These are phyloP conservation scores for Endocarpon pusillum DNA, from an alignment of 495 filamentous ascomycete species.

Conservation along the genomic window DNA sequence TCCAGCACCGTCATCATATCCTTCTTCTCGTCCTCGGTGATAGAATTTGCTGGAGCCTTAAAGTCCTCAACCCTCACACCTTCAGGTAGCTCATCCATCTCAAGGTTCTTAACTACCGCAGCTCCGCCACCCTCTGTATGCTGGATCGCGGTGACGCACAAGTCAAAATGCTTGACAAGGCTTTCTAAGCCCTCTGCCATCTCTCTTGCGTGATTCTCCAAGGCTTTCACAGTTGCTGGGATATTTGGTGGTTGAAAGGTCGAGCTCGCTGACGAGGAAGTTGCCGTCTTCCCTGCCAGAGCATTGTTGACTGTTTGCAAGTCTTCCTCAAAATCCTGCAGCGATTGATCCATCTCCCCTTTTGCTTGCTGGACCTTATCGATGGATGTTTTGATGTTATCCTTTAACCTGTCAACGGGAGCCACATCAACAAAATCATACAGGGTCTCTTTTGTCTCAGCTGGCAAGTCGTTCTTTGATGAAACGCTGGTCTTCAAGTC, in stretches of 20 bases:
- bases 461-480: no score
- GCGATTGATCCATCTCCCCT: conserved; percentile 5
- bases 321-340: conserved; percentile 33
- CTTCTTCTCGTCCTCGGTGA: conserved; percentile 55
- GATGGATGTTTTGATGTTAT: conserved; percentile 36
- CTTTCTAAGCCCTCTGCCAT: conserved; percentile 72
- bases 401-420: conserved; percentile 12
- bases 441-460: conserved; percentile 58
- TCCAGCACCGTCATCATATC: conserved; percentile 73
- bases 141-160: conserved; percentile 81
- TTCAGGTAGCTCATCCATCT: conserved; percentile 40
- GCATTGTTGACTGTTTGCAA: conserved; percentile 44
- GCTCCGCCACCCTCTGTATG: conserved; percentile 80
- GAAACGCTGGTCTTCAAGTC: no score
- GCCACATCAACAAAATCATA: conserved; percentile 45
- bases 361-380: conserved; percentile 27
- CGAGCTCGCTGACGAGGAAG: conserved; percentile 22
- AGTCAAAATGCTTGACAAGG: conserved; percentile 81
- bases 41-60: conserved; percentile 44
- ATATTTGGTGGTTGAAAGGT: conserved; percentile 43
- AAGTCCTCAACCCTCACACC: conserved; percentile 43
- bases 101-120: conserved; percentile 43
- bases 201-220: conserved; percentile 56
- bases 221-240: conserved; percentile 30
- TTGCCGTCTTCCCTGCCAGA: conserved; percentile 21